Evolutionary conservation across 352 stramenopile species (phyloP), one percentile per base, ranked within the genome.

Genomic region (Phytophthora citrophthora): DNA sequence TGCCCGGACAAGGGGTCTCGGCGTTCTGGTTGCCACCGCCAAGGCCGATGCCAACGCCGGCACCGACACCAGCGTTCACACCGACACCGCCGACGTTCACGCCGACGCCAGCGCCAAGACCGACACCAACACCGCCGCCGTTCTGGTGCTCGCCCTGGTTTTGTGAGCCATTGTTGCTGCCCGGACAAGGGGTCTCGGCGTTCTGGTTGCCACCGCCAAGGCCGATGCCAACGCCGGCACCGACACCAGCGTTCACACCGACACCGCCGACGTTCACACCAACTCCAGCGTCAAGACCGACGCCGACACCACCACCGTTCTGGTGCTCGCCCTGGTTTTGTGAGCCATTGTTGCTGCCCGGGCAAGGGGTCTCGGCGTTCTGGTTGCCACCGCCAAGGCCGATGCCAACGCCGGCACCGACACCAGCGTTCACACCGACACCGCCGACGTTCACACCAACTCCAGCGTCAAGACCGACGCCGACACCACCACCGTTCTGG

Each of bases 11-110:
- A 29, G 26, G 26, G 5, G 26, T 29, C 26, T 29, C 26, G 26
- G 26, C 26, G 26, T 29, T 32, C 27, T 32, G 27, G 27, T 32
- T 32, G 27, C 27, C 27, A 11, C 27, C 27, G 10, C 27, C 27
- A 11, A 32, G 5, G 2, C 27, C 27, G 27, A 32, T 32, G 18
- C 36, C 55, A 31, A 32, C 27, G 5, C 27, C 27, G 27, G 27
- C 27, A 32, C 27, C 27, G 7, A 34, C 46, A 41, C 55, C 55
- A 15, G 11, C 55, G 16, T 40, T 6, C 46, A 51, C 44, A 20
- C 44, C 44, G 13, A 41, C 46, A n/a, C 27, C 27, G 46, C 26
- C 46, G 9, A 39, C 46, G n/a, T 53, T 53, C 46, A 51, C 29
- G 12, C 54, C 54, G 10, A 36, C 41, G 9, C 52, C 52, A 31